These are phyloP conservation scores for Colletotrichum gigasporum DNA, from an alignment of 2,329 filamentous ascomycete genomes.

Conservation along the genomic window DNA sequence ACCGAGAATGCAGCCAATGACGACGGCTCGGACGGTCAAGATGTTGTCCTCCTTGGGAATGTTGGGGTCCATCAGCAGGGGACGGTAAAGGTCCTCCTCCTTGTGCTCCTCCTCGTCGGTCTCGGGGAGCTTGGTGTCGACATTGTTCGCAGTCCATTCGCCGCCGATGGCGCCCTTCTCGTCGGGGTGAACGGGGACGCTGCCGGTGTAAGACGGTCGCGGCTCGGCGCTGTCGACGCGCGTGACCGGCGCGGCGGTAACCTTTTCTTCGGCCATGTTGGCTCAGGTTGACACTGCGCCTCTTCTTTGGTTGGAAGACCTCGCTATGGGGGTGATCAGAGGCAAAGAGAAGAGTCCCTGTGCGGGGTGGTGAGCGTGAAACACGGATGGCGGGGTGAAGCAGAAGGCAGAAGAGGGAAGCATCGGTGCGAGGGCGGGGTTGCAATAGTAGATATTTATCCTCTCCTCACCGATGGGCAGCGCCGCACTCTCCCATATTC, in stretches of 20 bases:
- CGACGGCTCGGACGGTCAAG: slow-evolving; percentile 63
- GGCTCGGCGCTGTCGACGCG: slow-evolving; percentile 10
- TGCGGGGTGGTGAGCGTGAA: background rate
- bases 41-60: slow-evolving; percentile 55
- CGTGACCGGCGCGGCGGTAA: background rate
- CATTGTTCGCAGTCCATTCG: slow-evolving; percentile 32
- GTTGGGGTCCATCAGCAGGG: slow-evolving; percentile 46
- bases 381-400: background rate
- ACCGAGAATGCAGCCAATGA: slow-evolving; percentile 64
- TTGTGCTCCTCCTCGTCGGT: slow-evolving; percentile 39
- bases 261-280: slow-evolving; percentile 19
- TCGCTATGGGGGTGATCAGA: background rate
- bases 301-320: background rate
- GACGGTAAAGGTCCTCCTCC: slow-evolving; percentile 50
- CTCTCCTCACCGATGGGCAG: background rate
- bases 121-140: slow-evolving; percentile 38
- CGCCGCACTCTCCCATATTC: background rate
- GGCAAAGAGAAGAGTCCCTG: background rate
- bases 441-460: slow-evolving; percentile 9
- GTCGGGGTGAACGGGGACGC: slow-evolving; percentile 14
- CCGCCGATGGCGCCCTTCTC: slow-evolving; percentile 30
- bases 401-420: background rate
- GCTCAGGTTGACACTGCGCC: background rate
- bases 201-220: slow-evolving; percentile 14
- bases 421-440: background rate